Evolutionary conservation across 768 basidiomycete genomes (phyloP), one percentile per base, ranked within the genome.

Genomic region (Cystofilobasidium macerans): DNA sequence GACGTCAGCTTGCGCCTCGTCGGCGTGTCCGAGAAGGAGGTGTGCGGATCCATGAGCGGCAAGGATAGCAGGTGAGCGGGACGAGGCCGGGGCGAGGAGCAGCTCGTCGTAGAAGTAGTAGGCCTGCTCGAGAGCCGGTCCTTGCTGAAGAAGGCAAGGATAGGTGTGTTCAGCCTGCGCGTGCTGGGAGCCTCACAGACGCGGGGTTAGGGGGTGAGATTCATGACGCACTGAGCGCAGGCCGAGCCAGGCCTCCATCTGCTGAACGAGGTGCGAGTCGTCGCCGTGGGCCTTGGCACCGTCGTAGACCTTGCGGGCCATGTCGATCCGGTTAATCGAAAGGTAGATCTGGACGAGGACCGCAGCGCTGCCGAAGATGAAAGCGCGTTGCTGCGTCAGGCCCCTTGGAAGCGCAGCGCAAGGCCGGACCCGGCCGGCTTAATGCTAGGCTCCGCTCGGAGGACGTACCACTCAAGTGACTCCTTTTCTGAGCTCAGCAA

Each of bases 391-490:
- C 16, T 40, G 9, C 8, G 38, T 40, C 38, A 40, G 38, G 38
- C 38, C 38, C n/a, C n/a, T n/a, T n/a, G n/a, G n/a, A n/a, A n/a
- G n/a, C n/a, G n/a, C n/a, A n/a, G n/a, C n/a, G n/a, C n/a, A n/a
- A n/a, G n/a, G n/a, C n/a, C n/a, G n/a, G n/a, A n/a, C n/a, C n/a
- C n/a, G n/a, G n/a, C n/a, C n/a, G n/a, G n/a, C n/a, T n/a, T n/a
- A n/a, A n/a, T n/a, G n/a, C n/a, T n/a, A n/a, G n/a, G n/a, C n/a
- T n/a, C n/a, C n/a, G n/a, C n/a, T n/a, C n/a, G n/a, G n/a, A n/a
- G n/a, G n/a, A 47, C 88, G 71, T 76, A 93, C 91, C 88, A 87
- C 80, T 97, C 92, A 42, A 91, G 81, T 71, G 89, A 87, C 69
- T 86, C 82, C 36, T 83, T 83, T 48, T 82, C 81, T 13, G 78